Percentiles rank a stretch among this genome's conserved stretches.
These are phyloP conservation scores for Teratosphaeria zuluensis DNA, from an alignment of 2,329 filamentous ascomycete genomes.

Conservation along the genomic window DNA sequence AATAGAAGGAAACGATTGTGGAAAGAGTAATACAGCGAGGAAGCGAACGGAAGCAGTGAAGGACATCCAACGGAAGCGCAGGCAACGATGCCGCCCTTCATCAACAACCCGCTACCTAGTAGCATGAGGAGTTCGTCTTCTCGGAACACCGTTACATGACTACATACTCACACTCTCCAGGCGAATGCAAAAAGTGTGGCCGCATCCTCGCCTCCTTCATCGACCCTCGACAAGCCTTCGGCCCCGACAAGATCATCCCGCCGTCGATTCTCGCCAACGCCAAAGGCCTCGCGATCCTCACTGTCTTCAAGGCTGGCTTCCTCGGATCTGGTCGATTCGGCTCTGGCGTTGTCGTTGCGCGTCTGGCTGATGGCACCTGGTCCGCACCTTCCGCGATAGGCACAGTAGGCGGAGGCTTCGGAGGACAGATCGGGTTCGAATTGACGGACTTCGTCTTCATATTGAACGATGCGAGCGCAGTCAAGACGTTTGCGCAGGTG, in stretches of 20 bases:
- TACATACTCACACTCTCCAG: conserved; percentile 38
- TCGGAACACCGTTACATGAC: not conserved
- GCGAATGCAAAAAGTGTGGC: conserved; percentile 93
- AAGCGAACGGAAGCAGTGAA: not conserved
- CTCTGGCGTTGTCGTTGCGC: conserved; percentile 71
- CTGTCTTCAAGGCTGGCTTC: conserved; percentile 79
- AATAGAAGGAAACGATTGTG: not conserved
- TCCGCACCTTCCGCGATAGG: conserved; percentile 74
- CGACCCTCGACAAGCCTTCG: conserved; percentile 85
- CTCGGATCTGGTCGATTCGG: conserved; percentile 74
- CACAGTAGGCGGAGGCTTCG: conserved; percentile 71
- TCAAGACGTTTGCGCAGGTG: conserved; percentile 87
- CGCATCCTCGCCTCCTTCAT: conserved; percentile 94
- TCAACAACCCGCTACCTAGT: conserved; percentile 46
- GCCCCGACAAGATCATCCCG: conserved; percentile 94
- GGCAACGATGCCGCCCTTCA: conserved; percentile 34
- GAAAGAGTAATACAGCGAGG: not conserved
- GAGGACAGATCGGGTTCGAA: conserved; percentile 80
- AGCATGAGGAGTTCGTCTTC: conserved; percentile 42
- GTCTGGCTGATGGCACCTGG: conserved; percentile 68
- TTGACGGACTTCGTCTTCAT: conserved; percentile 96
- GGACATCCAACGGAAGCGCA: not conserved
- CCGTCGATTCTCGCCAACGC: conserved; percentile 80
- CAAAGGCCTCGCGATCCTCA: conserved; percentile 82
- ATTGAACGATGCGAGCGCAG: conserved; percentile 79